Base-by-base conservation (phyloP, 352 stramenopile species). In the Phytophthora tentaculata region DNA sequence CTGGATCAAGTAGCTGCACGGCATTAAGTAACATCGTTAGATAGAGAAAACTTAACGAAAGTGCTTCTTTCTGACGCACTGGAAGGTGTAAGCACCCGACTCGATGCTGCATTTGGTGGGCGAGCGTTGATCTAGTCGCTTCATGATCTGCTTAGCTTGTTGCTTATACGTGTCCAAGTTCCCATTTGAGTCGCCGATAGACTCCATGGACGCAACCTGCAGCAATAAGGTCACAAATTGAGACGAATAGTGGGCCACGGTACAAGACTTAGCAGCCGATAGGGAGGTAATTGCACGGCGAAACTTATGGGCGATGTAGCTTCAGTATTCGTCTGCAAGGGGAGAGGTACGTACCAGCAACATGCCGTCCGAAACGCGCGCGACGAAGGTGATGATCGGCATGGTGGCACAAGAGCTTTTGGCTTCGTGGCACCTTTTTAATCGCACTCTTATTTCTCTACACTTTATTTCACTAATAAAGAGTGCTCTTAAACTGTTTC, bases 341-440 rank as follows among this genome's bases (percentile, higher is more conserved):
- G 29, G 24, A 19, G 13, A 24, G 22, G 16, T 26, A 60, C 83
- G 59, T 54, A 96, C 88, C 68, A 98, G 86, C 51, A 98, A 79
- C 80, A 98, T 96, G 53, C 95, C 95, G 73, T 98, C 95, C 44
- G 89, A 97, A 32, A 98, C 86, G 61, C 95, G 90, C 66, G 95
- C 95, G 8, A 98, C 83, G 69, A 98, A 97, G 50, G 95, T 98
- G 71, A 98, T 94, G 65, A 98, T 96, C 64, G 95, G 94, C 95
- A 98, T 98, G 37, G 39, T 37, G 14, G 26, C 12, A 14, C 16
- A 16, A 8, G 53, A 60, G 35, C 23, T 60, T 20, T 9, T 50
- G 24, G 54, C 53, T 64, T 69, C 49, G 63, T 66, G 20, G 22
- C 56, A 56, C 39, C 22, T 22, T 29, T 41, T 58, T 49, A 22